Evolutionary conservation across 495 filamentous ascomycete genomes (phyloP).

Genomic region (Podospora comata): DNA sequence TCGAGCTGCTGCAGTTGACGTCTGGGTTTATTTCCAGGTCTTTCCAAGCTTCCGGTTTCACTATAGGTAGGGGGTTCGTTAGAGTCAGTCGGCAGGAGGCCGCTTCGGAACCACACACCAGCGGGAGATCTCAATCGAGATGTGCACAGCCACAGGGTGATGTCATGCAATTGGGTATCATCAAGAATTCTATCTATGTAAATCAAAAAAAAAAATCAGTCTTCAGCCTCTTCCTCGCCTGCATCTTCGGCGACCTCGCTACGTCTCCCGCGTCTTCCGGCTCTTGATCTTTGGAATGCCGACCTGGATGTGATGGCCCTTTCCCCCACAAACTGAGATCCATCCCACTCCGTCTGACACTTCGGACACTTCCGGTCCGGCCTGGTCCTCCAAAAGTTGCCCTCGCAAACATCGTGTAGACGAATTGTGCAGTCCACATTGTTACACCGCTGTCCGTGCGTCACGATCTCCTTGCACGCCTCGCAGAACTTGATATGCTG

Average conservation of each 20-base stretch:
- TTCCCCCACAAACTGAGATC: slow-evolving; percentile 77
- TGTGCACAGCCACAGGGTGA: not conserved
- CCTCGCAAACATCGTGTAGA: slow-evolving; percentile 74
- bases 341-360: slow-evolving; percentile 70
- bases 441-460: slow-evolving; percentile 77
- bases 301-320: slow-evolving; percentile 58
- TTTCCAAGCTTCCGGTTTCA: not conserved
- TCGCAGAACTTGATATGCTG: slow-evolving; percentile 81
- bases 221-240: slow-evolving; percentile 21
- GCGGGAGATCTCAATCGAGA: not conserved
- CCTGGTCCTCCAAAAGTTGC: slow-evolving; percentile 64
- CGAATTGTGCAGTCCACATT: slow-evolving; percentile 64
- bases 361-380: slow-evolving; percentile 64
- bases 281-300: slow-evolving; percentile 41
- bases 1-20: not conserved
- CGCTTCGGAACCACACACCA: not conserved
- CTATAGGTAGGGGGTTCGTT: not conserved
- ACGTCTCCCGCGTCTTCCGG: slow-evolving; percentile 29
- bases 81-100: not conserved
- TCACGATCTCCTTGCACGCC: slow-evolving; percentile 88
- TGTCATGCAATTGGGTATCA: slow-evolving; percentile 20
- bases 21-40: not conserved
- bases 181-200: not conserved
- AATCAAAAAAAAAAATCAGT: not conserved
- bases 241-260: slow-evolving; percentile 32